These are phyloP conservation scores for Lecanicillium sp. DNA, from an alignment of 2,329 filamentous ascomycete genomes.

Conservation along the genomic window DNA sequence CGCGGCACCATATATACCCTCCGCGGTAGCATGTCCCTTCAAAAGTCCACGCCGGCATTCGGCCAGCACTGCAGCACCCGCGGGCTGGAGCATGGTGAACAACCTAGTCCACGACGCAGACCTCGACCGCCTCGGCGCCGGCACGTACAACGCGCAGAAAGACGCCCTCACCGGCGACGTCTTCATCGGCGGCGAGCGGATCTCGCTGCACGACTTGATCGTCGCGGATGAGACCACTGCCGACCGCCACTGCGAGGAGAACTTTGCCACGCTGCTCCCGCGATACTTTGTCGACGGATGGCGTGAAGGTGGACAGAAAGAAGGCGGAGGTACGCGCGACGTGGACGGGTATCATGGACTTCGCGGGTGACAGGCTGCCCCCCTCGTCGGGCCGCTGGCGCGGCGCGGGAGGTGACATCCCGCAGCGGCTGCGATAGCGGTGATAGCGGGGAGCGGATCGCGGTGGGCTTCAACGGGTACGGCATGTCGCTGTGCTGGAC, in stretches of 20 bases:
- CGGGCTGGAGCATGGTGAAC: constrained; percentile 33
- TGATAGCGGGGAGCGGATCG: constrained; percentile 35
- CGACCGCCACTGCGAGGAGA: constrained; percentile 26
- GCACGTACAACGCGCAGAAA: constrained; percentile 7
- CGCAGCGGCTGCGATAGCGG: constrained; percentile 12
- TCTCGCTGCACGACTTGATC: constrained; percentile 30
- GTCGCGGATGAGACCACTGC: constrained; percentile 33
- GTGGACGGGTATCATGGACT: constrained; percentile 43
- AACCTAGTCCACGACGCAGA: constrained; percentile 39
- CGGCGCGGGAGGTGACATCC: constrained; percentile 20
- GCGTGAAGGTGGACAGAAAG: constrained; percentile 14
- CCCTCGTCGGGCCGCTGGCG: constrained; percentile 40
- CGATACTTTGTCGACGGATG: constrained; percentile 28
- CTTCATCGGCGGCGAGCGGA: constrained; percentile 44
- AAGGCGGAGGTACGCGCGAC: constrained; percentile 25
- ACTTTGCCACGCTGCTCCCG: constrained; percentile 31
- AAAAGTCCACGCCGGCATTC: constrained; percentile 22
- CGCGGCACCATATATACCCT: constrained; percentile 32
- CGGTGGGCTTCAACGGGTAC: constrained; percentile 38
- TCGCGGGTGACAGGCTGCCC: constrained; percentile 42
- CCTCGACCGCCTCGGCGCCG: constrained; percentile 31
- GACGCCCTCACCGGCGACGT: constrained; percentile 29
- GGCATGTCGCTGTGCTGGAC: constrained; percentile 44
- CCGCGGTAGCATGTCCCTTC: constrained; percentile 38
- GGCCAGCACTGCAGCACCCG: constrained; percentile 3